Percentiles rank a stretch among this genome's conserved stretches.
Conservation (phyloP, 2,329 filamentous ascomycete genomes). For the Bipolaris cookei region DNA sequence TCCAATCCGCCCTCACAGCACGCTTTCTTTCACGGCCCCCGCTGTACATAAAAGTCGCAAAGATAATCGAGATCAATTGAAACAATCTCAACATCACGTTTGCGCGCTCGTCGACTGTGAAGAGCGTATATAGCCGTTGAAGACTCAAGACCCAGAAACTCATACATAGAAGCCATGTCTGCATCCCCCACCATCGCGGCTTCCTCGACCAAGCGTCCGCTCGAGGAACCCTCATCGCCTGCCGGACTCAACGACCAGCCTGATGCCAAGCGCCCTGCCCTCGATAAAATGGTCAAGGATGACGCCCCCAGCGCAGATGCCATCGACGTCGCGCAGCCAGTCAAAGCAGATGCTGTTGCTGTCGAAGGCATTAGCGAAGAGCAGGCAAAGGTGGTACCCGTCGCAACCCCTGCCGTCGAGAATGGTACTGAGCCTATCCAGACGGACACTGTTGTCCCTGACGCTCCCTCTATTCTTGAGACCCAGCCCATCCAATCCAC, state of each 20-base stretch:
- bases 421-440: conserved; percentile 66
- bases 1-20: conserved; percentile 69
- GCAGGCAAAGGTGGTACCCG: conserved; percentile 32
- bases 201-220: conserved; percentile 84
- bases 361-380: conserved; percentile 43
- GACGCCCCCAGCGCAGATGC: conserved; percentile 59
- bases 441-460: conserved; percentile 72
- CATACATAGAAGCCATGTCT: conserved; percentile 51
- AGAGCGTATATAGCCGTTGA: conserved; percentile 29
- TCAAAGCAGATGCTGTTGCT: conserved; percentile 43
- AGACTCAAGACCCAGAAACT: conserved; percentile 27
- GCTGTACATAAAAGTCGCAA: conserved; percentile 66
- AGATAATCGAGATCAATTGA: conserved; percentile 51
- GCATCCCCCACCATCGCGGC: conserved; percentile 56
- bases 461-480: conserved; percentile 59
- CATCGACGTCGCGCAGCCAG: conserved; percentile 49
- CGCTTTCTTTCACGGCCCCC: conserved; percentile 87
- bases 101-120: conserved; percentile 42
- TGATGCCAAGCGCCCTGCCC: conserved; percentile 93
- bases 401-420: conserved; percentile 41
- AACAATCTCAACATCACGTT: conserved; percentile 38
- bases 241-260: conserved; percentile 91
- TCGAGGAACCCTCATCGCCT: conserved; percentile 96
- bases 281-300: conserved; percentile 86
- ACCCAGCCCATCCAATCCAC: conserved; percentile 66